Percentiles rank a stretch among this genome's conserved stretches.
These are phyloP conservation scores for Mortierella sp. DNA, from an alignment of 371 early-diverging fungal species.

Conservation along the genomic window DNA sequence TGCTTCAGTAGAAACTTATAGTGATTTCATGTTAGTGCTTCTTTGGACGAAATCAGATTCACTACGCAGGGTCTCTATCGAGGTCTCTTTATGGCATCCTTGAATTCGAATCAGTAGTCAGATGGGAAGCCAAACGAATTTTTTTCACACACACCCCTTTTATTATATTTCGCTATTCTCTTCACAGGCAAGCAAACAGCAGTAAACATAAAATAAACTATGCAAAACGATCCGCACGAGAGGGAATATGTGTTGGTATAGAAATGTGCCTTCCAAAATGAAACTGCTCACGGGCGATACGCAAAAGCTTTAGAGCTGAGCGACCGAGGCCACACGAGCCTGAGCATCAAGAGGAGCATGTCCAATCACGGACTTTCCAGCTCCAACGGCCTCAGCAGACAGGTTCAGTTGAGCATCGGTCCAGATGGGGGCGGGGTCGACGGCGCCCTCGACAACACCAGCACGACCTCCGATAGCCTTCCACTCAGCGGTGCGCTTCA, in stretches of 20 bases:
- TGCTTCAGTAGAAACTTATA: background rate
- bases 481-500: conserved; percentile 92
- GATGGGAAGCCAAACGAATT: background rate
- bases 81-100: background rate
- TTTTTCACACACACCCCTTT: conserved; percentile 2
- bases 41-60: conserved; percentile 14
- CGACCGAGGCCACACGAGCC: conserved; percentile 10
- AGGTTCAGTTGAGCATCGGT: conserved; percentile 67
- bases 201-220: background rate
- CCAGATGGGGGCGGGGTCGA: conserved; percentile 70
- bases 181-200: background rate
- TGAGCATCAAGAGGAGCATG: conserved; percentile 1
- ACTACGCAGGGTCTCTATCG: conserved; percentile 8
- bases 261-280: background rate
- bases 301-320: conserved; percentile 25
- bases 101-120: background rate
- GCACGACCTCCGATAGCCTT: conserved; percentile 86
- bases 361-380: conserved; percentile 1
- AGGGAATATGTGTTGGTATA: background rate
- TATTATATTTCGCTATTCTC: background rate
- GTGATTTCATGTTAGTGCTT: conserved; percentile 6
- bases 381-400: conserved; percentile 27
- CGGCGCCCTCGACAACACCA: conserved; percentile 80
- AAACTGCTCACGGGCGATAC: background rate
- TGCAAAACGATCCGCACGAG: background rate